phyloP scores from a whole-genome alignment of 306 rosid species.

The Arachis stenosperma region DNA sequence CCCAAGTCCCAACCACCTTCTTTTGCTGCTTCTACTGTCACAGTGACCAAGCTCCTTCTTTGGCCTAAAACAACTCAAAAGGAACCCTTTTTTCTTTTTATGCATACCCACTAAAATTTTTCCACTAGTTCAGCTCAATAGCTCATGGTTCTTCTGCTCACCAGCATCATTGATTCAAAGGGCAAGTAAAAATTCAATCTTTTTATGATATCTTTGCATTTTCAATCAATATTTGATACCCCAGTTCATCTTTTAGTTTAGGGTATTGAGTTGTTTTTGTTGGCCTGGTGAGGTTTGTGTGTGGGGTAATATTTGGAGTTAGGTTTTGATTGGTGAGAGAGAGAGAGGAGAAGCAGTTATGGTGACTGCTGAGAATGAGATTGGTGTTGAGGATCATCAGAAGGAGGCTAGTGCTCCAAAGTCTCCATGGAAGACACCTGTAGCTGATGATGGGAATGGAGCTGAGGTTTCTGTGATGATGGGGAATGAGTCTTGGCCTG shows the following conservation, averaged over 20 bases:
- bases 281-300: constrained; percentile 1
- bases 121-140: constrained; percentile 8
- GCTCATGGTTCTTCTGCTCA: constrained; percentile 31
- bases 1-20: background rate
- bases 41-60: constrained; percentile 32
- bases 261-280: constrained; percentile 14
- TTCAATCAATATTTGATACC: constrained; percentile 30
- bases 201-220: background rate
- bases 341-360: constrained; percentile 46
- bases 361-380: constrained; percentile 79
- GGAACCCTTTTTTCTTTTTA: constrained; percentile 18
- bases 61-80: background rate
- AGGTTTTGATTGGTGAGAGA: constrained; percentile 40
- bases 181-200: constrained; percentile 29
- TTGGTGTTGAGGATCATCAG: constrained; percentile 51
- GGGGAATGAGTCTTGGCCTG: constrained; percentile 87
- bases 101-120: constrained; percentile 23
- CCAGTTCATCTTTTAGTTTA: constrained; percentile 15
- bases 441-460: constrained; percentile 50
- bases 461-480: constrained; percentile 66
- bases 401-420: constrained; percentile 66
- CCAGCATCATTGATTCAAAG: constrained; percentile 13
- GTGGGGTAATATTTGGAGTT: background rate
- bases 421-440: constrained; percentile 88
- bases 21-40: background rate